A percentile compares a stretch with the other conserved stretches of the same genome.
Evolutionary conservation across 2,329 filamentous ascomycete species (phyloP).

Genomic region (Calonectria montana): DNA sequence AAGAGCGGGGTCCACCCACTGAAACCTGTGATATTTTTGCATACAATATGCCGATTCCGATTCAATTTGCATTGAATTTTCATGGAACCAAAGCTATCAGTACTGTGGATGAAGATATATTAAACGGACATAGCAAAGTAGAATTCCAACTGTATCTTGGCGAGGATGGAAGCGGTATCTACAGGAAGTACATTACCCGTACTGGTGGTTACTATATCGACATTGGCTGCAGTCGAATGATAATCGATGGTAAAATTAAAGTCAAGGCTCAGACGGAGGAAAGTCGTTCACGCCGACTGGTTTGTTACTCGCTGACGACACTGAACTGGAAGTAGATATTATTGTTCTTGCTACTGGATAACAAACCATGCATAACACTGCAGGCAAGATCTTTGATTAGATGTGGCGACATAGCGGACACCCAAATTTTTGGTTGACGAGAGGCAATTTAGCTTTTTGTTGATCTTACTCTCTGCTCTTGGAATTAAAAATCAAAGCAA

Average conservation of each 20-base stretch:
- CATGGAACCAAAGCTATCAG: slow-evolving; percentile 54
- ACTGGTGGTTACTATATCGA: slow-evolving; percentile 58
- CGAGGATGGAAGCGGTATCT: slow-evolving; percentile 63
- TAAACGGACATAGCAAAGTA: slow-evolving; percentile 58
- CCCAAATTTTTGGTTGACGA: slow-evolving; percentile 27
- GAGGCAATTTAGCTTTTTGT: slow-evolving; percentile 23
- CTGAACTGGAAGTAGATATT: slow-evolving; percentile 52
- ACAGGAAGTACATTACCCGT: slow-evolving; percentile 46
- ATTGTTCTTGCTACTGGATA: slow-evolving; percentile 58
- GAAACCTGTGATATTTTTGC: slow-evolving; percentile 62
- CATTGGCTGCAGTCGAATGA: slow-evolving; percentile 52
- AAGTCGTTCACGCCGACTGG: slow-evolving; percentile 43
- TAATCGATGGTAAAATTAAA: slow-evolving; percentile 55
- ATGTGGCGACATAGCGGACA: slow-evolving; percentile 29
- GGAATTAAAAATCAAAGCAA: slow-evolving; percentile 27
- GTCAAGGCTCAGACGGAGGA: slow-evolving; percentile 48
- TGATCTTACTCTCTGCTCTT: slow-evolving; percentile 22
- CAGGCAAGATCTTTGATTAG: slow-evolving; percentile 48
- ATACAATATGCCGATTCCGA: slow-evolving; percentile 17
- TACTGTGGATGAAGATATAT: slow-evolving; percentile 50
- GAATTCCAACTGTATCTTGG: slow-evolving; percentile 69
- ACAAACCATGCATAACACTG: slow-evolving; percentile 50
- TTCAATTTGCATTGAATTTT: slow-evolving; percentile 56
- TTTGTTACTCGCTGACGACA: slow-evolving; percentile 46
- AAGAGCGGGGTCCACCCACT: slow-evolving; percentile 52